phyloP scores from a whole-genome alignment of 2,329 filamentous ascomycete genomes.

The Talaromyces sp. region DNA sequence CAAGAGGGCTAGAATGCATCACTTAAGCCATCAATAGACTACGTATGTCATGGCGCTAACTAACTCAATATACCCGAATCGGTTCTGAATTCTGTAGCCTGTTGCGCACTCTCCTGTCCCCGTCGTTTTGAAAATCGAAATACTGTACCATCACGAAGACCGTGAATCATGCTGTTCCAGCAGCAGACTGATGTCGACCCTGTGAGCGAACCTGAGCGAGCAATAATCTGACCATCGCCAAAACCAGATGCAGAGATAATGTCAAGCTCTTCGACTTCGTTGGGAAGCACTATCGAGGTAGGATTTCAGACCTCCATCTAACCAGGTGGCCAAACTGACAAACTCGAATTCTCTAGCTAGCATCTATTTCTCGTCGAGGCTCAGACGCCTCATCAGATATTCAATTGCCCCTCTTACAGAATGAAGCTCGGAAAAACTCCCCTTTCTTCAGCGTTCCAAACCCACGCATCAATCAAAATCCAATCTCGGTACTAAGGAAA shows the following conservation, averaged over 20 bases:
- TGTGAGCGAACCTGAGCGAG: too few relatives aligned
- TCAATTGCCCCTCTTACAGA: background rate
- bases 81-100: background rate
- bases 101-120: background rate
- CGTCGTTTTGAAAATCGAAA: too few relatives aligned
- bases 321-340: too few relatives aligned
- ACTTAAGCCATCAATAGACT: background rate
- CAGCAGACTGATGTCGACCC: background rate
- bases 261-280: background rate
- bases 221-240: background rate
- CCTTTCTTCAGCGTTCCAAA: background rate
- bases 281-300: conserved; percentile 3
- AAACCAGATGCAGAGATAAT: background rate
- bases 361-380: conserved; percentile 10
- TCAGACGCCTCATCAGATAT: conserved; percentile 1
- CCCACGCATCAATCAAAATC: background rate
- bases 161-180: background rate
- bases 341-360: background rate
- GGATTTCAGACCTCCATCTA: too few relatives aligned
- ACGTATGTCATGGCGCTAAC: background rate
- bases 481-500: background rate
- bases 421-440: background rate
- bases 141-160: background rate
- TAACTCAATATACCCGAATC: background rate
- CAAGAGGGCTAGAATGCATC: background rate